Base-by-base conservation (phyloP, 306 rosid genomes). In the Prosopis cineraria region DNA sequence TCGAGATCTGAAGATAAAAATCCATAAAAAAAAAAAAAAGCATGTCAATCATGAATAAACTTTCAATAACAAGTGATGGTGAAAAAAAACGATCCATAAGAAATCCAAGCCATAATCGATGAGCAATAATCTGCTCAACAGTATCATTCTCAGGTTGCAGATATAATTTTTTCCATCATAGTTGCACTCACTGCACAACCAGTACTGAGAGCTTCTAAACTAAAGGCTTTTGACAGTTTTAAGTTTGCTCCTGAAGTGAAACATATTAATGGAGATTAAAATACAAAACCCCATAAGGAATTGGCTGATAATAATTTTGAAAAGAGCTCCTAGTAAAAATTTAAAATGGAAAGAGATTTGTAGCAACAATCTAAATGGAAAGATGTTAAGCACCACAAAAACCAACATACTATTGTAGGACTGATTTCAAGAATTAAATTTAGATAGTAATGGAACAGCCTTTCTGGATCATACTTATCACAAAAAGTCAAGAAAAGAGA, bases 91-190 rank as follows among this genome's bases (percentile, higher is more conserved):
- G 97, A 73, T 92, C 98, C 75, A 94, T 94, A 60, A 92, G 90
- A 83, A 94, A 94, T 77, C 98, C 98, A 85, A 94, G 97, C 97
- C 96, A 90, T 47, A 94, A 78, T 72, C 97, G 90, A 85, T 94
- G 97, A 80, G 97, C 96, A 83, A 94, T 83, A 84, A 94, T 90
- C 82, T 94, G 96, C 79, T 90, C 93, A 70, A 94, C 94, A 20
- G 91, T 96, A 88, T 90, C 88, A 47, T 63, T 79, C 74, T 80
- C 88, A 4, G 97, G 96, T 52, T 27, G 89, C 59, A 8, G 10
- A 84, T 92, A 93, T 93, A 80, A 94, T 94, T 86, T 94, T 97
- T 76, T n/a, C 98, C 98, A 66, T 94, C 97, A 53, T 92, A 92
- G 88, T 94, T 94, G 83, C 98, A 90, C 81, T 94, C 92, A 65